Percentiles rank a stretch among this genome's conserved stretches.
phyloP scores from a whole-genome alignment of 2,329 filamentous ascomycete species.

The Thermoascus crustaceus region DNA sequence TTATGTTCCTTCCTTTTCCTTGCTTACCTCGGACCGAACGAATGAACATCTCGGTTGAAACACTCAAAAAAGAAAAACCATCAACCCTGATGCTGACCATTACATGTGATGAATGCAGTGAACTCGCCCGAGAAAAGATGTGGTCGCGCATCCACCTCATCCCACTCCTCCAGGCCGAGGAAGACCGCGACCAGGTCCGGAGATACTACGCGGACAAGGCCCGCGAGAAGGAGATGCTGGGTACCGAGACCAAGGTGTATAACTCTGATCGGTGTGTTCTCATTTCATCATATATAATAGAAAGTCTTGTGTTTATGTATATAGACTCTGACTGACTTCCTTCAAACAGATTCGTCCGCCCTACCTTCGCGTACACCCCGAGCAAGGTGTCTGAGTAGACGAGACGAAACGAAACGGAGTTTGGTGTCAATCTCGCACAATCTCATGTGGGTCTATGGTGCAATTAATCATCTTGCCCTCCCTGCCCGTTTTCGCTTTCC shows the following conservation, averaged over 20 bases:
- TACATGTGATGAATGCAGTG: slow-evolving; percentile 46
- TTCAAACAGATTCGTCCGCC: slow-evolving; percentile 61
- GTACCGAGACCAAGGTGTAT: slow-evolving; percentile 76
- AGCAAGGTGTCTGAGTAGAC: slow-evolving; percentile 50
- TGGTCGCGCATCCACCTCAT: slow-evolving; percentile 95
- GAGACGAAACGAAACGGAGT: slow-evolving; percentile 3
- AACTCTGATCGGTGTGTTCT: slow-evolving; percentile 70
- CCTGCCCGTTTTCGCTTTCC: no score
- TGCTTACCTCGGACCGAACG: no score
- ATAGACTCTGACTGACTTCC: slow-evolving; percentile 5
- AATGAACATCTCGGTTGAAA: neutral
- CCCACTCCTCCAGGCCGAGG: slow-evolving; percentile 88
- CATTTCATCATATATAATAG: neutral
- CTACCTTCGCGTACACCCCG: slow-evolving; percentile 70
- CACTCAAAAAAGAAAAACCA: neutral
- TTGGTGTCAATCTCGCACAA: no score
- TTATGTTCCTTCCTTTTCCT: neutral
- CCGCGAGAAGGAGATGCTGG: slow-evolving; percentile 83
- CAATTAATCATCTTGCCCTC: no score
- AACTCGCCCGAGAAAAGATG: slow-evolving; percentile 94
- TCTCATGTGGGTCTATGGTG: no score
- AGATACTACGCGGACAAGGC: slow-evolving; percentile 78
- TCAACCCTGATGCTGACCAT: neutral
- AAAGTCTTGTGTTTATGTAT: slow-evolving; percentile 5
- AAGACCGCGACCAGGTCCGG: slow-evolving; percentile 89